Evolutionary conservation across 768 basidiomycete genomes (phyloP), one percentile per base, ranked within the genome.

Genomic region (Paxillus ammoniavirescens): DNA sequence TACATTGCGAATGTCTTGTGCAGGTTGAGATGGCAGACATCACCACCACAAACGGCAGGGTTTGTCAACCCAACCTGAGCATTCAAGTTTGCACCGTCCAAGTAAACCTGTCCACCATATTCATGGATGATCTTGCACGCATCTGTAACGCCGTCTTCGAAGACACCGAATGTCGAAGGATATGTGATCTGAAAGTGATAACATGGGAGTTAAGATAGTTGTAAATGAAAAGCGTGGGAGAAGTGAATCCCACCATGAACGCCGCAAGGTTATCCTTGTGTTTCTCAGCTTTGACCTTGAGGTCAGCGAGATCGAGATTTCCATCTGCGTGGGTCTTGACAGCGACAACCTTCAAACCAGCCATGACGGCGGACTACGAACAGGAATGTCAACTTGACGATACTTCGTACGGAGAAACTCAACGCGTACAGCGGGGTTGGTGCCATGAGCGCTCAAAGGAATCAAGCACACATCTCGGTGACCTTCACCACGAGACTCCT

Each of bases 1-100:
- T 65, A 92, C 89, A 97, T 98, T 7, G 93, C 89, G 67, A 97
- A 97, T 1, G 94, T 96, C 75, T 98, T 99, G 78, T 99, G 97
- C 35, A 98, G 77, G 73, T 99, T 99, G 75, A 98, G 80, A 69
- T 99, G 97, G 68, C 94, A 97, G 37, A 99, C 94, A 70, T 99
- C 97, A 49, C 93, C 96, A 44, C 97, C 97, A 63, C 93, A 96
- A n/a, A 81, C 87, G 1, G 91, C 93, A 35, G 91, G 91, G 66
- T 93, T 93, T 30, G 95, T 97, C 54, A 97, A 68, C 23, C 95
- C 93, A 56, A 98, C 84, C 63, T 97, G 91, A 44, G 93, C 93
- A 66, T 97, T 96, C 57, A 97, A 77, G 67, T 98, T 98, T 42
- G 95, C 95, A 58, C 86, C 85, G 66, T 99, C 97, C 50, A 99